Conservation (phyloP, 2,329 filamentous ascomycete species). For the Fusarium verticillioides region DNA sequence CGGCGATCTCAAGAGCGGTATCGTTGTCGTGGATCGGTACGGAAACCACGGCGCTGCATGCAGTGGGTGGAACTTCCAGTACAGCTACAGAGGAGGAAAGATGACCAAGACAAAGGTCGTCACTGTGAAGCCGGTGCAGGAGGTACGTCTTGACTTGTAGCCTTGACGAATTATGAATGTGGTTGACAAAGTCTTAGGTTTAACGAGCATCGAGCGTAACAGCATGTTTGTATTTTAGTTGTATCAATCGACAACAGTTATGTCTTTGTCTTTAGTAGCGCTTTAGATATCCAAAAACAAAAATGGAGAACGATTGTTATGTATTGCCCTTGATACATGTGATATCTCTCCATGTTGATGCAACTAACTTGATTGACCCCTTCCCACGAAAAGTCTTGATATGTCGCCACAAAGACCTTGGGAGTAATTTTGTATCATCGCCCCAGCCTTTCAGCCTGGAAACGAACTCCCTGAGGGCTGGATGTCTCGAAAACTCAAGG, state of each 20-base stretch:
- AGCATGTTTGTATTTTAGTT: constrained; percentile 3
- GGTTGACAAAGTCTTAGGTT: constrained; percentile 9
- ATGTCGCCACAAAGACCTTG: constrained; percentile 41
- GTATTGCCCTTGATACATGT: neutral
- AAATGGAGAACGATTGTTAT: neutral
- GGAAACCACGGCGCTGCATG: constrained; percentile 63
- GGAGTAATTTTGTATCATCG: constrained; percentile 3
- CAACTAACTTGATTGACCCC: neutral
- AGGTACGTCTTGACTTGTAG: constrained; percentile 13
- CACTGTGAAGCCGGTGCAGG: constrained; percentile 48
- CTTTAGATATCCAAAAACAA: neutral
- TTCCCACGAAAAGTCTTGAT: neutral
- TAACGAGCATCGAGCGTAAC: neutral
- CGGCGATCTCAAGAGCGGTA: constrained; percentile 57
- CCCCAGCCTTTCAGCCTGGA: constrained; percentile 18
- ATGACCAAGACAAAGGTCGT: constrained; percentile 61
- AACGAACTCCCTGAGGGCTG: constrained; percentile 5
- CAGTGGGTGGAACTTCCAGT: constrained; percentile 66
- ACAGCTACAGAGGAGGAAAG: constrained; percentile 59
- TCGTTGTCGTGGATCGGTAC: constrained; percentile 62
- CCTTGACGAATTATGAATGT: neutral
- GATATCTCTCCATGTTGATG: neutral
- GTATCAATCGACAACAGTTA: neutral
- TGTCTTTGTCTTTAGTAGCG: neutral
- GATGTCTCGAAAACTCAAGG: constrained; percentile 10